These are phyloP conservation scores for Dictyostelium capitatum DNA, from an alignment of 78 protist species.

Conservation along the genomic window DNA sequence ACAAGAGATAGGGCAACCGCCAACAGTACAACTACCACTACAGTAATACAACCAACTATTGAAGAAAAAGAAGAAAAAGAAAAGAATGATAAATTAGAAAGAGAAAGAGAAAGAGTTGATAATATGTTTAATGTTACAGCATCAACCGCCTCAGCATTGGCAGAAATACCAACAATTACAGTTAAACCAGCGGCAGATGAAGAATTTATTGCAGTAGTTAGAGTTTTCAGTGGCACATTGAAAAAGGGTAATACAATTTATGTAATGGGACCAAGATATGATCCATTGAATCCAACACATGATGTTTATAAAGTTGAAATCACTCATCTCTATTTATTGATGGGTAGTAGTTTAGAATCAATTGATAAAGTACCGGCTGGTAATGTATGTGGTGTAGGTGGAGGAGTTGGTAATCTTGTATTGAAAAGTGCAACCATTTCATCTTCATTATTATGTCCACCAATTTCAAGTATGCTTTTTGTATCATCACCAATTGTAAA, in stretches of 20 bases:
- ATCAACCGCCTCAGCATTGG: neutral
- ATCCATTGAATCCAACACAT: slow-evolving; percentile 78
- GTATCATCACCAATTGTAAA: slow-evolving; percentile 94
- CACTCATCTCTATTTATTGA: slow-evolving; percentile 86
- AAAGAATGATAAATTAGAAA: neutral
- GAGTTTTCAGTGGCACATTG: slow-evolving; percentile 92
- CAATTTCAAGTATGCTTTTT: slow-evolving; percentile 72
- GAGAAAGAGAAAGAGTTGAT: neutral
- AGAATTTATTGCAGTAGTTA: slow-evolving; percentile 90
- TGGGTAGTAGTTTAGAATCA: slow-evolving; percentile 94
- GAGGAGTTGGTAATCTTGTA: slow-evolving; percentile 89
- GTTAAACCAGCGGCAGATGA: slow-evolving; percentile 15
- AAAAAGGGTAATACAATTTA: slow-evolving; percentile 80
- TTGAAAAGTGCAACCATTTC: slow-evolving; percentile 92
- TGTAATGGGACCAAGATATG: slow-evolving; percentile 84
- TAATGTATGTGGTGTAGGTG: slow-evolving; percentile 93
- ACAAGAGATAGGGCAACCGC: neutral
- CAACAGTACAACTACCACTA: neutral
- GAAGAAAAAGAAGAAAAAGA: no score
- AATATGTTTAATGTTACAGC: neutral
- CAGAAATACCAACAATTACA: slow-evolving; percentile 13
- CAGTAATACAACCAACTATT: neutral
- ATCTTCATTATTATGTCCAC: slow-evolving; percentile 64
- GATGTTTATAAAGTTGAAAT: slow-evolving; percentile 60
- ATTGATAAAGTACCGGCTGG: slow-evolving; percentile 93